These are phyloP conservation scores for Maudiozyma serrabonitensis DNA, from an alignment of 805 yeast species.

Conservation along the genomic window DNA sequence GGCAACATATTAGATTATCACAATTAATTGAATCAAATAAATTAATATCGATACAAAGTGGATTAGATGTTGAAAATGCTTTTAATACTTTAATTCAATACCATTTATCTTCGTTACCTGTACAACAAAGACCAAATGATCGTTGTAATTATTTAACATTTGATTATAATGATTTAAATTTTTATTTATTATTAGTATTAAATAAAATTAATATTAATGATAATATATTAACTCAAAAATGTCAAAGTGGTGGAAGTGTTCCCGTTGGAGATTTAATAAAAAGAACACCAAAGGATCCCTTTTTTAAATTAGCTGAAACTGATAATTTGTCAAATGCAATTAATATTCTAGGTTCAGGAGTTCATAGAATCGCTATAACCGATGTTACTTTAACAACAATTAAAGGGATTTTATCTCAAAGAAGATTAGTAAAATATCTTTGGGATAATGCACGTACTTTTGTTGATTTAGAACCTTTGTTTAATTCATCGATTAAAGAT, in stretches of 20 bases:
- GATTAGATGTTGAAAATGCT: slow-evolving; percentile 73
- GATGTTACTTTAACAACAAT: slow-evolving; percentile 43
- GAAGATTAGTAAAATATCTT: slow-evolving; percentile 70
- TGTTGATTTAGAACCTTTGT: slow-evolving; percentile 65
- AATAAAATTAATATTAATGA: slow-evolving; percentile 44
- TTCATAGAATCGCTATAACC: slow-evolving; percentile 81
- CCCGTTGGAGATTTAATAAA: slow-evolving; percentile 80
- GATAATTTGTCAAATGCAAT: slow-evolving; percentile 65
- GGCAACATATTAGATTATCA: slow-evolving; percentile 62
- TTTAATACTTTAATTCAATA: slow-evolving; percentile 64
- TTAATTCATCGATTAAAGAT: slow-evolving; percentile 57
- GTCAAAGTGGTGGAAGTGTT: slow-evolving; percentile 76
- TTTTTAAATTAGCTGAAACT: slow-evolving; percentile 60
- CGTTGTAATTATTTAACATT: slow-evolving; percentile 68
- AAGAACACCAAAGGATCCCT: slow-evolving; percentile 80
- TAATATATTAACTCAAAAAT: slow-evolving; percentile 34
- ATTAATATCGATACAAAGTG: slow-evolving; percentile 55
- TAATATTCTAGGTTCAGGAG: slow-evolving; percentile 83
- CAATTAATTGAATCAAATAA: slow-evolving; percentile 72
- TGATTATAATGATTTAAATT: slow-evolving; percentile 83
- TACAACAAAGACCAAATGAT: slow-evolving; percentile 34
- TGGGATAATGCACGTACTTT: slow-evolving; percentile 91
- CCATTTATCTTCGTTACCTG: slow-evolving; percentile 79
- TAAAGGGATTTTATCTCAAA: slow-evolving; percentile 80
- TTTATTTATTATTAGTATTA: slow-evolving; percentile 73